Base-by-base conservation (phyloP, 2,329 filamentous ascomycete genomes). In the Pseudogymnoascus sp. region DNA sequence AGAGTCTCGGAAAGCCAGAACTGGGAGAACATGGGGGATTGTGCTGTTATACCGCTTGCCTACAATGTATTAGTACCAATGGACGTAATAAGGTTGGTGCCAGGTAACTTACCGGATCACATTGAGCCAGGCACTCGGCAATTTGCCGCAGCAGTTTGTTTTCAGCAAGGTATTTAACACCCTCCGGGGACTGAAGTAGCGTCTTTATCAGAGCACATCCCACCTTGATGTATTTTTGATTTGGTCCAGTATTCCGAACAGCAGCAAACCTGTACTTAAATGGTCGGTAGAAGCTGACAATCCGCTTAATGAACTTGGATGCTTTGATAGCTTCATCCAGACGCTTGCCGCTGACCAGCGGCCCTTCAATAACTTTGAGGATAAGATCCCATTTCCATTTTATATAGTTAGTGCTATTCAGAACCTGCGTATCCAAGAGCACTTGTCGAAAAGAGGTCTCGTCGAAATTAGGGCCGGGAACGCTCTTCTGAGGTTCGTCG, bases 311-410 rank as follows among this genome's bases (percentile, higher is more conserved):
- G 70, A 97, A 99, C 72, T 97, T 97, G 2, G 92, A 96, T 1
- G 89, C 92, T 72, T 92, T 93, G 71, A 96, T 89, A 0, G 93
- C 93, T 74, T 99, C 94, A 67, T 97, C 93, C 4, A 99, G 80
- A 9, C 94, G 84, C 74, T 96, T 97, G 0, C 92, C 88, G 66
- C 92, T 96, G 22, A 92, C 88, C 20, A 99, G 76, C 1, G 95
- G 94, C 0, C 94, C 95, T 71, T 97, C 93, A 36, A 99, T 92
- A 59, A 97, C 86, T 68, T 87, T 89, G 62, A 92, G 82, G 41
- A 99, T 92, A 37, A 96, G 79, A 64, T 96, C 91, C 94, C 95
- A 99, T 71, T 96, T 93, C 94, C 94, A 99, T 73, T 99, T 99
- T 38, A 86, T 80, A 70, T 89, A 96, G 67, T 96, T 97, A 64